Percentiles rank a stretch among this genome's conserved stretches.
Conservation (phyloP, 495 filamentous ascomycete species). For the Friedmanniomyces simplex region DNA sequence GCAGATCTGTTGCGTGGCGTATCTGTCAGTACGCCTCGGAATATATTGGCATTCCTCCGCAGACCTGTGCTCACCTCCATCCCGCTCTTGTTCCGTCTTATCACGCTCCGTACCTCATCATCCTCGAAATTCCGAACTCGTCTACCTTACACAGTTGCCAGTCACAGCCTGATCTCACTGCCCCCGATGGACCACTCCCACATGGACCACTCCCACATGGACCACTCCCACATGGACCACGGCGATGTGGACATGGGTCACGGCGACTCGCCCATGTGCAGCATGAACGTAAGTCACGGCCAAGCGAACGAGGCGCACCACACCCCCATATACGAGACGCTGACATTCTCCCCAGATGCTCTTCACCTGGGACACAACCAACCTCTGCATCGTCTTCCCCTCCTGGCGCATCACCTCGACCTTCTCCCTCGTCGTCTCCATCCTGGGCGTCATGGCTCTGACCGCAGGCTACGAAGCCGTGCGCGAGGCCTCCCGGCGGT, state of each 20-base stretch:
- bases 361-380: conserved; percentile 85
- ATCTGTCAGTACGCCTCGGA: not conserved
- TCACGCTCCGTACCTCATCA: too few relatives aligned
- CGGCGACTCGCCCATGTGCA: conserved; percentile 42
- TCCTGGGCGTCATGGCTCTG: conserved; percentile 69
- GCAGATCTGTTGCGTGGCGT: too few relatives aligned
- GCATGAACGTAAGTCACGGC: conserved; percentile 57
- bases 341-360: conserved; percentile 58
- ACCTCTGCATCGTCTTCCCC: conserved; percentile 92
- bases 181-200: conserved; percentile 43
- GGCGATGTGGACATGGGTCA: conserved; percentile 13
- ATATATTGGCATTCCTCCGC: too few relatives aligned
- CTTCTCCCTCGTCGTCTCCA: conserved; percentile 63
- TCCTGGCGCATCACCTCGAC: conserved; percentile 74
- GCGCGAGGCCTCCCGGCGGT: conserved; percentile 61
- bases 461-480: conserved; percentile 86
- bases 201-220: conserved; percentile 31
- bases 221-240: conserved; percentile 6
- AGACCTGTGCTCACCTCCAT: too few relatives aligned
- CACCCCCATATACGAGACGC: not conserved
- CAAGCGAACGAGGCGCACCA: conserved; percentile 20
- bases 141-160: too few relatives aligned
- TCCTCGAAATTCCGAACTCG: too few relatives aligned
- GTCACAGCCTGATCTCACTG: too few relatives aligned
- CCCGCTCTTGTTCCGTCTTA: too few relatives aligned